phyloP scores from a whole-genome alignment of 495 filamentous ascomycete genomes.

The Tuber calosporum region DNA sequence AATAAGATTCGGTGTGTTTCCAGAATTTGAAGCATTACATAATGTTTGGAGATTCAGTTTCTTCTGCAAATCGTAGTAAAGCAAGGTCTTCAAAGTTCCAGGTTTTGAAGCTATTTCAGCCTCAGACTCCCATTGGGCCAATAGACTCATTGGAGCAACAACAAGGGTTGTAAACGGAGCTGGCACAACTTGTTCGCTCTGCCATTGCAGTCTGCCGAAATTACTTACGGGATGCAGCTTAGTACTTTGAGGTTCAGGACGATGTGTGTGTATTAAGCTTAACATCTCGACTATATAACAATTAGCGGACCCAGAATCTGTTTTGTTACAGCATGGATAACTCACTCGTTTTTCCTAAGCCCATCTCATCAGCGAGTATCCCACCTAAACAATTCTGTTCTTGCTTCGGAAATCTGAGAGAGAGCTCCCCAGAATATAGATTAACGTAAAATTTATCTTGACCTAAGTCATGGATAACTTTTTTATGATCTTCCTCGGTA shows the following conservation, averaged over 20 bases:
- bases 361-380: slow-evolving; percentile 87
- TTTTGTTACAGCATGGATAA: slow-evolving; percentile 41
- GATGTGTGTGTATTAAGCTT: slow-evolving; percentile 79
- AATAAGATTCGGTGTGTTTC: slow-evolving; percentile 74
- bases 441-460: slow-evolving; percentile 84
- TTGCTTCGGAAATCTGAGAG: slow-evolving; percentile 83
- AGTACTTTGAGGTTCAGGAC: slow-evolving; percentile 49
- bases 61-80: slow-evolving; percentile 90
- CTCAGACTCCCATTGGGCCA: slow-evolving; percentile 95
- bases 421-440: slow-evolving; percentile 90
- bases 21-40: slow-evolving; percentile 65
- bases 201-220: slow-evolving; percentile 39
- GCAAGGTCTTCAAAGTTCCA: slow-evolving; percentile 69
- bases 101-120: slow-evolving; percentile 76
- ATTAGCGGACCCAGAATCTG: slow-evolving; percentile 48
- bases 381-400: slow-evolving; percentile 93
- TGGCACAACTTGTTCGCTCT: slow-evolving; percentile 47
- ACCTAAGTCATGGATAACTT: slow-evolving; percentile 45
- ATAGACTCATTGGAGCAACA: slow-evolving; percentile 85
- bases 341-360: slow-evolving; percentile 18
- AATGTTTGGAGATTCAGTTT: slow-evolving; percentile 63
- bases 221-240: slow-evolving; percentile 46
- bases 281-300: slow-evolving; percentile 99
- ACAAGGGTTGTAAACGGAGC: slow-evolving; percentile 91
- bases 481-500: slow-evolving; percentile 59